phyloP scores from a whole-genome alignment of 306 rosid species.

The Cicer arietinum region DNA sequence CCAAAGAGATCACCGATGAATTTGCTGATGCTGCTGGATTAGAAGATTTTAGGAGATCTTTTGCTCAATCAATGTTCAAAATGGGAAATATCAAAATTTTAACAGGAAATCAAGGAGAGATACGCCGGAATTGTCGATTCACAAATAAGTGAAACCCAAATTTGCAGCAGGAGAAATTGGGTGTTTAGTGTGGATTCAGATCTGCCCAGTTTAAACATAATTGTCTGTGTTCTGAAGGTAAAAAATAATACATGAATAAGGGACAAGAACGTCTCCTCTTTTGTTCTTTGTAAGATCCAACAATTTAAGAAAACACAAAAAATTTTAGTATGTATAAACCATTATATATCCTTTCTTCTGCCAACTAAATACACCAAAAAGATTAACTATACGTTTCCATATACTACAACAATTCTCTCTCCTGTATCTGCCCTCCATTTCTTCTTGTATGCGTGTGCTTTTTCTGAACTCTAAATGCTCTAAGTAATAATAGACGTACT shows the following conservation, averaged over 20 bases:
- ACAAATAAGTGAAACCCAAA: slow-evolving; percentile 56
- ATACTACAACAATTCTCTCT: slow-evolving; percentile 30
- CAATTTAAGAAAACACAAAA: slow-evolving; percentile 29
- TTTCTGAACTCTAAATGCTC: slow-evolving; percentile 39
- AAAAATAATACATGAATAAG: slow-evolving; percentile 54
- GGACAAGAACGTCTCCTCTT: slow-evolving; percentile 38
- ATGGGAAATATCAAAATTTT: slow-evolving; percentile 73
- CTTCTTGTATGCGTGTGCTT: slow-evolving; percentile 22
- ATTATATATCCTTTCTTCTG: slow-evolving; percentile 35
- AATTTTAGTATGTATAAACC: slow-evolving; percentile 29
- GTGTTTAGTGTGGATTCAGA: slow-evolving; percentile 30
- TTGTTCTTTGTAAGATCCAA: slow-evolving; percentile 41
- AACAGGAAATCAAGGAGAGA: slow-evolving; percentile 74
- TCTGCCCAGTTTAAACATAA: slow-evolving; percentile 43
- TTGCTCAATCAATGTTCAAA: slow-evolving; percentile 67
- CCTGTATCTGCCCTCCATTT: slow-evolving; percentile 34
- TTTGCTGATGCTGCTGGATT: slow-evolving; percentile 60
- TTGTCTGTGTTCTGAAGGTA: slow-evolving; percentile 43
- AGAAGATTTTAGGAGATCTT: slow-evolving; percentile 66
- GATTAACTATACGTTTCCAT: slow-evolving; percentile 39
- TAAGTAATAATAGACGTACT: slow-evolving; percentile 38
- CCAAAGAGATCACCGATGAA: slow-evolving; percentile 54
- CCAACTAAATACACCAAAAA: slow-evolving; percentile 30
- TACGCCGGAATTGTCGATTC: slow-evolving; percentile 61
- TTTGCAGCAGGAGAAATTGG: slow-evolving; percentile 35